Evolutionary conservation across 202 grass and related monocot species (phyloP).

Genomic region (Setaria viridis): DNA sequence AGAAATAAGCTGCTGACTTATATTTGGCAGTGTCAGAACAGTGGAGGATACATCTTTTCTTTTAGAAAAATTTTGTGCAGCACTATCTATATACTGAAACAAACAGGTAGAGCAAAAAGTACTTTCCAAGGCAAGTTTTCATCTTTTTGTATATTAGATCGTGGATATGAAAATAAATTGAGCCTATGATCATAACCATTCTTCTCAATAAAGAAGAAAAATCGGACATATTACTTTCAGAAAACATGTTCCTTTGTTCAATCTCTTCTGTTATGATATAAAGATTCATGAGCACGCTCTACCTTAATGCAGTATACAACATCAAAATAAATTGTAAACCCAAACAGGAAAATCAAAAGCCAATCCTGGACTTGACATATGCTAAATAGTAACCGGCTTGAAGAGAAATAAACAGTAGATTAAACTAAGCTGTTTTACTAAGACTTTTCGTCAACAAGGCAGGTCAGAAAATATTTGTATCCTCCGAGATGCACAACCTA

Average conservation of each 20-base stretch:
- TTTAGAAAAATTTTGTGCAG: neutral
- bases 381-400: constrained; percentile 8
- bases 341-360: constrained; percentile 18
- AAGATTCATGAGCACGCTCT: neutral
- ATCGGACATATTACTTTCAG: neutral
- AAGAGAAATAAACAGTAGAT: constrained; percentile 26
- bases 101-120: neutral
- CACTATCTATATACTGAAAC: neutral
- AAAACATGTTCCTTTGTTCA: neutral
- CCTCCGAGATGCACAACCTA: constrained; percentile 35
- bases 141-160: constrained; percentile 6
- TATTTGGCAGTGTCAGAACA: neutral
- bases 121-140: neutral
- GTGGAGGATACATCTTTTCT: neutral
- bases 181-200: neutral
- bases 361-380: neutral
- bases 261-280: neutral
- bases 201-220: constrained; percentile 11
- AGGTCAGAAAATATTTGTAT: constrained; percentile 1
- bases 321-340: constrained; percentile 19
- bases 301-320: neutral
- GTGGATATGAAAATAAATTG: neutral
- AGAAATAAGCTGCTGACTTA: neutral
- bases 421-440: constrained; percentile 16
- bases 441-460: neutral